phyloP scores from a whole-genome alignment of 495 filamentous ascomycete genomes.

The Tuber melanosporum region DNA sequence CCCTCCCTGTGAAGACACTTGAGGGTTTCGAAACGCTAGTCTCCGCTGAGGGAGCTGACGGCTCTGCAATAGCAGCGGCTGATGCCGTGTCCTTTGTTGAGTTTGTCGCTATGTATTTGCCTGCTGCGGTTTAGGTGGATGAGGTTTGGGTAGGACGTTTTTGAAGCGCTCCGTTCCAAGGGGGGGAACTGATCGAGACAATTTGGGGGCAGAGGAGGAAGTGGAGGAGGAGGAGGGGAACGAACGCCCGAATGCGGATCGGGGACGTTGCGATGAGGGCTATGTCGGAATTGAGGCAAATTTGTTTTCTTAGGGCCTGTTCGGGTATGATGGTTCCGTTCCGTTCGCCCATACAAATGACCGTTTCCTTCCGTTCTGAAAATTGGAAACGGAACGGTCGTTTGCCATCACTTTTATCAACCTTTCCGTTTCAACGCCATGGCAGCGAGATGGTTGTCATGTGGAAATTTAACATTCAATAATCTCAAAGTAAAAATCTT shows the following conservation, averaged over 20 bases:
- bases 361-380: too few relatives aligned
- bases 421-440: too few relatives aligned
- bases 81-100: constrained; percentile 29
- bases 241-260: not conserved
- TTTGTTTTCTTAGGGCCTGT: not conserved
- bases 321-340: too few relatives aligned
- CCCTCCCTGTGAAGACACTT: not conserved
- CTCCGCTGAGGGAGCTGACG: not conserved
- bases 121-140: constrained; percentile 6
- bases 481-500: too few relatives aligned
- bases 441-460: too few relatives aligned
- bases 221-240: not conserved
- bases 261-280: not conserved
- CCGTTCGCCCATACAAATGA: too few relatives aligned
- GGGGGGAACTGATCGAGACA: constrained; percentile 34
- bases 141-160: constrained; percentile 12
- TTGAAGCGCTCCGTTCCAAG: constrained; percentile 25
- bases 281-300: not conserved
- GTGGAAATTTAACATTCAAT: too few relatives aligned
- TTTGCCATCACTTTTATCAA: too few relatives aligned
- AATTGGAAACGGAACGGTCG: too few relatives aligned
- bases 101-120: constrained; percentile 15
- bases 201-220: not conserved
- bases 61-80: constrained; percentile 22
- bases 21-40: not conserved